These are phyloP conservation scores for Pharus latifolius DNA, from an alignment of 176 grass and related monocot genomes.

Conservation along the genomic window DNA sequence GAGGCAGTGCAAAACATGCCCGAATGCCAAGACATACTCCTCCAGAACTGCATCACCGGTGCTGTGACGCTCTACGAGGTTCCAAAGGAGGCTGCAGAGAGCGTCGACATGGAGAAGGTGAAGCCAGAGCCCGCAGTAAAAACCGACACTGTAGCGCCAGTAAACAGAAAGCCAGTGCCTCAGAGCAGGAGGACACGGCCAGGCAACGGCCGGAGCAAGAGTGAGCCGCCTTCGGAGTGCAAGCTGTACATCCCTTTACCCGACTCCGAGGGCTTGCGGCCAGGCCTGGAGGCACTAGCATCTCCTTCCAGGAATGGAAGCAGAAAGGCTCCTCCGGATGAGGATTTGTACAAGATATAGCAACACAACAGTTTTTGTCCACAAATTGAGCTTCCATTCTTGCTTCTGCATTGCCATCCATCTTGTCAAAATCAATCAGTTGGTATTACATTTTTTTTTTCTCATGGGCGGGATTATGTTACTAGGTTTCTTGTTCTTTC, in stretches of 20 bases:
- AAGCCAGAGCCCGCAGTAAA: constrained; percentile 29
- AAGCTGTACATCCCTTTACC: constrained; percentile 79
- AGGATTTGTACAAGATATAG: constrained; percentile 58
- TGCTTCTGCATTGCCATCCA: background rate
- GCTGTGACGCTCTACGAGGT: constrained; percentile 68
- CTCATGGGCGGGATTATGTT: constrained; percentile 4
- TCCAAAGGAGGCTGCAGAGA: constrained; percentile 42
- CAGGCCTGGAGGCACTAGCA: constrained; percentile 13
- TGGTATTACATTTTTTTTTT: background rate
- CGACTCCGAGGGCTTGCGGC: constrained; percentile 42
- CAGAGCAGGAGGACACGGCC: constrained; percentile 58
- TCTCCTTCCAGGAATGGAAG: constrained; percentile 19
- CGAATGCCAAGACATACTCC: constrained; percentile 59
- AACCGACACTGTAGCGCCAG: background rate
- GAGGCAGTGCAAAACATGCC: constrained; percentile 57
- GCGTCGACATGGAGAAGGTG: constrained; percentile 28
- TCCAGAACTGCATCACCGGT: constrained; percentile 37
- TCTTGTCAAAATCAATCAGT: constrained; percentile 16
- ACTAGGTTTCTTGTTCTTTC: constrained; percentile 32
- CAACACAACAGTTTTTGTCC: constrained; percentile 16
- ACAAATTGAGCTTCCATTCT: background rate
- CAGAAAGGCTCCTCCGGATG: constrained; percentile 33
- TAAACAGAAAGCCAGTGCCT: constrained; percentile 37
- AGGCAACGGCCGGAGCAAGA: constrained; percentile 77
- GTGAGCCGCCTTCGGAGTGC: constrained; percentile 67